Percentiles rank a stretch among this genome's conserved stretches.
Evolutionary conservation across 768 basidiomycete species (phyloP).

Genomic region (Cyathus striatus): DNA sequence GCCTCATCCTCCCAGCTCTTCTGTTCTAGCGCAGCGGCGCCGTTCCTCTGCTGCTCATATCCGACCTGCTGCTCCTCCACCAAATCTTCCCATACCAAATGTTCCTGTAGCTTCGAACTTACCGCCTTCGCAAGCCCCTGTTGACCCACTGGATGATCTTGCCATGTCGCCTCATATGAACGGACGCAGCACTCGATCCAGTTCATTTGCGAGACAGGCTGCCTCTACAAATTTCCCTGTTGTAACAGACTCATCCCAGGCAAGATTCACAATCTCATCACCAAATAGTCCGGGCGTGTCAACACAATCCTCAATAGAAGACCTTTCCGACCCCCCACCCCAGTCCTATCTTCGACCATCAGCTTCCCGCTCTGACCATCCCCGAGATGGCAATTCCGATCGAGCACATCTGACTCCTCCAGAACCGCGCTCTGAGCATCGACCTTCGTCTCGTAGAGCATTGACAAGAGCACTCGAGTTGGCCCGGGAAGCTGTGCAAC

Average conservation of each 20-base stretch:
- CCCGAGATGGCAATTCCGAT: conserved; percentile 37
- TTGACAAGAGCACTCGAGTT: conserved; percentile 83
- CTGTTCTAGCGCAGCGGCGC: conserved; percentile 45
- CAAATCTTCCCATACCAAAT: conserved; percentile 69
- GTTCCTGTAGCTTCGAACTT: conserved; percentile 36
- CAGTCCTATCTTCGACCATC: conserved; percentile 41
- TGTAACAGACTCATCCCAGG: conserved; percentile 58
- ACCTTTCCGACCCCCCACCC: conserved; percentile 55
- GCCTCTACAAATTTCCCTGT: conserved; percentile 49
- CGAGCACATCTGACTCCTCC: conserved; percentile 37
- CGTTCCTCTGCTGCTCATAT: conserved; percentile 64
- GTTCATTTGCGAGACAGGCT: conserved; percentile 29
- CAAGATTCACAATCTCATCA: conserved; percentile 30
- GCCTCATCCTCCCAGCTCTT: conserved; percentile 12
- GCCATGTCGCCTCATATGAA: conserved; percentile 19
- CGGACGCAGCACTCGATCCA: conserved; percentile 24
- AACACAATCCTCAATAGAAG: conserved; percentile 37
- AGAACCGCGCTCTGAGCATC: conserved; percentile 43
- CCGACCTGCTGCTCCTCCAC: conserved; percentile 68
- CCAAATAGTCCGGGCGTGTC: conserved; percentile 16
- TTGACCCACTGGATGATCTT: conserved; percentile 16
- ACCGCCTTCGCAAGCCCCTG: conserved; percentile 10
- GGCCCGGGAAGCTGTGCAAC: conserved; percentile 84
- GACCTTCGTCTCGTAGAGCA: conserved; percentile 79
- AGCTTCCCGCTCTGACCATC: conserved; percentile 25